Conservation (phyloP, 2,329 filamentous ascomycete species). For the Cladorrhinum sp. region DNA sequence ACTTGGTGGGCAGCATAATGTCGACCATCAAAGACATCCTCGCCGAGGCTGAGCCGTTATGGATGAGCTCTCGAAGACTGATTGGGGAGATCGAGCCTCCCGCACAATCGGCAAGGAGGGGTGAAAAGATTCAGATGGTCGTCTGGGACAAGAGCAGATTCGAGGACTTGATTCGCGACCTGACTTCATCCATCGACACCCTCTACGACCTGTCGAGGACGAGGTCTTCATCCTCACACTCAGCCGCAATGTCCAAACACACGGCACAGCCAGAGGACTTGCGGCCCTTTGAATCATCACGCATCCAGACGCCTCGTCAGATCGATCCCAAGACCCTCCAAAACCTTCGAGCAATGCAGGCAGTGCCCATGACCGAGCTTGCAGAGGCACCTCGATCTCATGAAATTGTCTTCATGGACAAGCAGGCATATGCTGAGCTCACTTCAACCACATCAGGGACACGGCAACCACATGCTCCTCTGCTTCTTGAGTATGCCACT, state of each 20-base stretch:
- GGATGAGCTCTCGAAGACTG: slow-evolving; percentile 56
- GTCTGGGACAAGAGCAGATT: slow-evolving; percentile 71
- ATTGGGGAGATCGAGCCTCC: slow-evolving; percentile 37
- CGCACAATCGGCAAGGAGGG: slow-evolving; percentile 37
- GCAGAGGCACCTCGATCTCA: slow-evolving; percentile 35
- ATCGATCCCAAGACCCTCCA: slow-evolving; percentile 55
- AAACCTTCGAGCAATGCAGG: slow-evolving; percentile 43
- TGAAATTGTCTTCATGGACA: slow-evolving; percentile 52
- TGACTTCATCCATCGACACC: slow-evolving; percentile 76
- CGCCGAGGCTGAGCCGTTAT: slow-evolving; percentile 71
- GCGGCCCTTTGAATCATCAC: slow-evolving; percentile 55
- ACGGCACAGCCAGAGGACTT: slow-evolving; percentile 43
- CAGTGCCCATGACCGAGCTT: slow-evolving; percentile 37
- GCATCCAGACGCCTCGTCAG: slow-evolving; percentile 60
- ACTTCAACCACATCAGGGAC: slow-evolving; percentile 37
- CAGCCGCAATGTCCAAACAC: slow-evolving; percentile 33
- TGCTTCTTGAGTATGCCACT: slow-evolving; percentile 69
- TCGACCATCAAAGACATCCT: slow-evolving; percentile 77
- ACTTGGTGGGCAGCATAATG: slow-evolving; percentile 76
- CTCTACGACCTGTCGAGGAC: slow-evolving; percentile 73
- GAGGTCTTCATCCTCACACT: slow-evolving; percentile 46
- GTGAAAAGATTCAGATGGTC: slow-evolving; percentile 55
- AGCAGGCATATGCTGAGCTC: slow-evolving; percentile 50
- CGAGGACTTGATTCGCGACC: slow-evolving; percentile 69
- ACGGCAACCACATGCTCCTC: slow-evolving; percentile 48